Evolutionary conservation across 805 yeast species (phyloP).

Genomic region (Kregervanrija fluxuum): DNA sequence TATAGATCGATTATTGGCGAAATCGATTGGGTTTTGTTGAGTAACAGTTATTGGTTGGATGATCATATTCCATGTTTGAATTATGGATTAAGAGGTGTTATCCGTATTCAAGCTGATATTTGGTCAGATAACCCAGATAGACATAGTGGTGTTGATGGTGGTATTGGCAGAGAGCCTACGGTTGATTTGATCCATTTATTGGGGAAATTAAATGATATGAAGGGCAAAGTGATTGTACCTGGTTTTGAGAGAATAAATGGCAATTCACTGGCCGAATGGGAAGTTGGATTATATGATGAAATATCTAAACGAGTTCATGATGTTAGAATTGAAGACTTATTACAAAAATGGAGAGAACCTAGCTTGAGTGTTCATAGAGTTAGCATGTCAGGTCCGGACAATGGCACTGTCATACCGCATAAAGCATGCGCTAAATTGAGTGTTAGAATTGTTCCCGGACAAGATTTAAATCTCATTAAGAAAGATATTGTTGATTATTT

Average conservation of each 20-base stretch:
- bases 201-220: conserved; percentile 52
- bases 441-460: conserved; percentile 85
- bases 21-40: conserved; percentile 83
- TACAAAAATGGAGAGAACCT: conserved; percentile 85
- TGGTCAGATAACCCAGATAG: conserved; percentile 75
- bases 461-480: conserved; percentile 57
- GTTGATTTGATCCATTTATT: conserved; percentile 73
- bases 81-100: conserved; percentile 89
- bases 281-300: conserved; percentile 52
- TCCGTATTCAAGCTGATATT: conserved; percentile 69
- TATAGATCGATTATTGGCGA: conserved; percentile 52
- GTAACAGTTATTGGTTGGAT: conserved; percentile 93
- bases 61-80: conserved; percentile 84
- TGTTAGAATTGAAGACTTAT: conserved; percentile 39
- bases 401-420: conserved; percentile 84
- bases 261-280: conserved; percentile 34
- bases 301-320: conserved; percentile 37
- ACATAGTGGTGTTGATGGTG: conserved; percentile 97
- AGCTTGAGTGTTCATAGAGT: conserved; percentile 82
- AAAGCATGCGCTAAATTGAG: conserved; percentile 71
- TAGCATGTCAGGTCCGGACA: conserved; percentile 83
- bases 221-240: conserved; percentile 55
- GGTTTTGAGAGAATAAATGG: conserved; percentile 22
- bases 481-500: conserved; percentile 40
- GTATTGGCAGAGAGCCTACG: conserved; percentile 81